phyloP scores from a whole-genome alignment of 1,284 basidiomycete species.

The Boletellus sp. region DNA sequence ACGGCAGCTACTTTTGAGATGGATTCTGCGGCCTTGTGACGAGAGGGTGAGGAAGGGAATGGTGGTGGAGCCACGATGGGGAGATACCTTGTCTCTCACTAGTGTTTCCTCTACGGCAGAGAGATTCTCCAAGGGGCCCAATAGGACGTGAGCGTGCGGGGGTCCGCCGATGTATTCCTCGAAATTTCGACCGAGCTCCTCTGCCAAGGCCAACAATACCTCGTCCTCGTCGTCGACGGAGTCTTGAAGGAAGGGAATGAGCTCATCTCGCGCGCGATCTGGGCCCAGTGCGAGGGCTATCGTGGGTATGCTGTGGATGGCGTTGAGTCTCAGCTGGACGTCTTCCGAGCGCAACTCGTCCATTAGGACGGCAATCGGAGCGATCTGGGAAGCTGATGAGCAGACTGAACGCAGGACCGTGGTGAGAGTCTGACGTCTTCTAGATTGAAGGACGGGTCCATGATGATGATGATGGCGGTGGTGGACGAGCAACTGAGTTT shows the following conservation, averaged over 20 bases:
- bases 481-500: too few relatives aligned
- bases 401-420: slow-evolving; percentile 2
- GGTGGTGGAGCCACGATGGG: neutral
- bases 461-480: slow-evolving; percentile 23
- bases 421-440: slow-evolving; percentile 49
- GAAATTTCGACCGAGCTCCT: slow-evolving; percentile 90
- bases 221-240: slow-evolving; percentile 99
- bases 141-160: slow-evolving; percentile 83
- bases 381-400: slow-evolving; percentile 52
- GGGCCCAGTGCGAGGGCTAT: slow-evolving; percentile 97
- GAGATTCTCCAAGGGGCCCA: slow-evolving; percentile 93
- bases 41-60: slow-evolving; percentile 10
- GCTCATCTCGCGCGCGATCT: slow-evolving; percentile 92
- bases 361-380: slow-evolving; percentile 86
- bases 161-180: slow-evolving; percentile 95
- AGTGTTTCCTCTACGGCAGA: slow-evolving; percentile 98
- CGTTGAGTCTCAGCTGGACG: slow-evolving; percentile 90
- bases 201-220: slow-evolving; percentile 92
- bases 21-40: slow-evolving; percentile 84
- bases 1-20: slow-evolving; percentile 88
- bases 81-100: slow-evolving; percentile 90
- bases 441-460: slow-evolving; percentile 59
- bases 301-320: slow-evolving; percentile 96
- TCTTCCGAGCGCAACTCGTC: slow-evolving; percentile 96
- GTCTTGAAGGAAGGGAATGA: slow-evolving; percentile 96